These are phyloP conservation scores for Podospora conica DNA, from an alignment of 495 filamentous ascomycete genomes.

Conservation along the genomic window DNA sequence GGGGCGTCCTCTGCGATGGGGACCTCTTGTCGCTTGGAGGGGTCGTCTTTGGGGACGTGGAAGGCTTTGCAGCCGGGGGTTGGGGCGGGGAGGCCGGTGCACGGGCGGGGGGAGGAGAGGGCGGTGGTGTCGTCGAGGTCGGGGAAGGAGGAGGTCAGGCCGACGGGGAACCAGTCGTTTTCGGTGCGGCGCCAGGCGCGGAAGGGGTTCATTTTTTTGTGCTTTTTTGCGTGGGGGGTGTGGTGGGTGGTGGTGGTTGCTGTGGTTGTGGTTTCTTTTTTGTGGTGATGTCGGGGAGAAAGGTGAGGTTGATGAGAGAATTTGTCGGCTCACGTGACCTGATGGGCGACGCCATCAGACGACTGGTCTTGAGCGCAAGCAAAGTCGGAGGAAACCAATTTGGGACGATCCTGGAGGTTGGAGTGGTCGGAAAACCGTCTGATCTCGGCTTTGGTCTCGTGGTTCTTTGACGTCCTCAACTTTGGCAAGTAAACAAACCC, in stretches of 20 bases:
- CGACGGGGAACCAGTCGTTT: conserved; percentile 41
- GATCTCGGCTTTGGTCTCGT: neutral
- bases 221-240: too few species aligned
- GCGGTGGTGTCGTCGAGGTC: conserved; percentile 39
- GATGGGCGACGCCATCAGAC: neutral
- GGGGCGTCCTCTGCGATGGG: conserved; percentile 11
- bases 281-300: neutral
- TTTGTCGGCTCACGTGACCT: neutral
- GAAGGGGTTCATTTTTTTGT: conserved; percentile 21
- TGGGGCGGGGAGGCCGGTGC: conserved; percentile 14
- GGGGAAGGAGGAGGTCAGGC: conserved; percentile 46
- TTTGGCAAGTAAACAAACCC: neutral
- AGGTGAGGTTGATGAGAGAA: neutral
- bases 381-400: neutral
- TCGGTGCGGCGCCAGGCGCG: conserved; percentile 24
- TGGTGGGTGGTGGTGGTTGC: neutral
- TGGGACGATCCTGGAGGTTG: neutral
- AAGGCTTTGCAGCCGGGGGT: conserved; percentile 51
- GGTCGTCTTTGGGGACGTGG: conserved; percentile 39
- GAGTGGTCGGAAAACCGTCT: neutral
- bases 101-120: conserved; percentile 24
- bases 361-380: neutral
- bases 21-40: conserved; percentile 38
- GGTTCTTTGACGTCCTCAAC: neutral
- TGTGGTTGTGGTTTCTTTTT: neutral